Evolutionary conservation across 306 rosid genomes (phyloP).

Genomic region (Urtica urens): DNA sequence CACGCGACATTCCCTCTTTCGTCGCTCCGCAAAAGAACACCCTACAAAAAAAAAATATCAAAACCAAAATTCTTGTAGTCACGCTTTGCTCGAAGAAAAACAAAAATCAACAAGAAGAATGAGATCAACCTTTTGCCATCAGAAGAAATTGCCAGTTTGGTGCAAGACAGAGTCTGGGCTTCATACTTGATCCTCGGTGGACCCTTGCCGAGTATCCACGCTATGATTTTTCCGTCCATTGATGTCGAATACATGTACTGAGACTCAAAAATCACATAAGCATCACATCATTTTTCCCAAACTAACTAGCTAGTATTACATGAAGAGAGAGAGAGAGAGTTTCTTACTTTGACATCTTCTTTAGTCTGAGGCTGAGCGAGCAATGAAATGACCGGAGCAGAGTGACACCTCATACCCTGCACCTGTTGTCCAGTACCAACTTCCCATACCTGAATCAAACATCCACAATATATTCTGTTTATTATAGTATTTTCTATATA

Average conservation of each 20-base stretch:
- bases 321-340: conserved; percentile 5
- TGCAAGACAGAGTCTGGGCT: conserved; percentile 76
- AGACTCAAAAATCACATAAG: conserved; percentile 3
- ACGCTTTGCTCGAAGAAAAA: too few relatives aligned
- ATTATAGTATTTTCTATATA: conserved; percentile 1
- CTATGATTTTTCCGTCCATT: conserved; percentile 50
- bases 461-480: conserved; percentile 2
- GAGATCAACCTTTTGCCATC: conserved; percentile 72
- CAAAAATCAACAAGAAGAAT: background rate
- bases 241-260: conserved; percentile 69
- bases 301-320: too few relatives aligned
- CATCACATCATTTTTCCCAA: too few relatives aligned
- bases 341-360: conserved; percentile 65
- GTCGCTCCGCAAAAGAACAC: conserved; percentile 93
- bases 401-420: conserved; percentile 74
- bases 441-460: conserved; percentile 69
- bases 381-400: conserved; percentile 77
- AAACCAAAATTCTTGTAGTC: too few relatives aligned
- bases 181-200: conserved; percentile 80
- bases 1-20: conserved; percentile 64
- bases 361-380: conserved; percentile 74
- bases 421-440: conserved; percentile 55
- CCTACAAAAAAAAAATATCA: conserved; percentile 26
- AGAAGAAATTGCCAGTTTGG: conserved; percentile 70
- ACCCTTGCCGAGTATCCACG: conserved; percentile 65